These are phyloP conservation scores for Kuraishia ogatae DNA, from an alignment of 805 yeast genomes.

Conservation along the genomic window DNA sequence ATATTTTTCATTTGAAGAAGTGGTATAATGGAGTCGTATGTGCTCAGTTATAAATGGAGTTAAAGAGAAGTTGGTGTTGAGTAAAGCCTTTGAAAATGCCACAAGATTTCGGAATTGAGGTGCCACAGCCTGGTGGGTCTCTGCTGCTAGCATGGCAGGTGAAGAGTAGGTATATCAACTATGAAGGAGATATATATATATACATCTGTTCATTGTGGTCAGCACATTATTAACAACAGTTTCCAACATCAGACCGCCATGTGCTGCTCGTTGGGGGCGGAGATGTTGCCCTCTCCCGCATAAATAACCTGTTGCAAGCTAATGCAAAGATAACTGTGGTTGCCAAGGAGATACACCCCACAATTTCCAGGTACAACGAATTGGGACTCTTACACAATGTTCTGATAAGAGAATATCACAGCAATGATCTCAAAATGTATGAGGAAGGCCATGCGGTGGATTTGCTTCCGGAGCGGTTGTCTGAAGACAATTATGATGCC, in stretches of 20 bases:
- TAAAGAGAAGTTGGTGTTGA: too few relatives aligned
- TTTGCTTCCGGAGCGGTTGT: conserved; percentile 4
- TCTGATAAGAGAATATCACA: conserved; percentile 33
- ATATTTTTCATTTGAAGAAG: too few relatives aligned
- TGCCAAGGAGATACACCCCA: conserved; percentile 25
- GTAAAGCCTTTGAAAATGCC: neutral
- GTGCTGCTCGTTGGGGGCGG: conserved; percentile 75
- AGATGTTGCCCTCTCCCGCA: conserved; percentile 66
- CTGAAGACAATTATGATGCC: conserved; percentile 17
- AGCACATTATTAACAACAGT: too few relatives aligned
- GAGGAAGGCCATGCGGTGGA: conserved; percentile 17
- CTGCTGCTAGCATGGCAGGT: conserved; percentile 71
- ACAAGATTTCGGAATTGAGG: neutral
- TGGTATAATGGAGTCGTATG: too few relatives aligned
- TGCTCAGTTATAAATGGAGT: too few relatives aligned
- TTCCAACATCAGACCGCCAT: conserved; percentile 30
- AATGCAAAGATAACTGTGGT: conserved; percentile 64
- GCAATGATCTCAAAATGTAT: conserved; percentile 42
- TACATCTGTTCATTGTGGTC: too few relatives aligned
- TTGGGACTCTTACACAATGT: conserved; percentile 34
- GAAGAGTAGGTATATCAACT: conserved; percentile 32
- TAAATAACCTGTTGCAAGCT: conserved; percentile 58
- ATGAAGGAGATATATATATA: too few relatives aligned
- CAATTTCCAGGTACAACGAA: conserved; percentile 22
- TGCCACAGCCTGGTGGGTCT: conserved; percentile 39